Base-by-base conservation (phyloP, 1,284 basidiomycete genomes). In the Cutaneotrichosporon dermatis region DNA sequence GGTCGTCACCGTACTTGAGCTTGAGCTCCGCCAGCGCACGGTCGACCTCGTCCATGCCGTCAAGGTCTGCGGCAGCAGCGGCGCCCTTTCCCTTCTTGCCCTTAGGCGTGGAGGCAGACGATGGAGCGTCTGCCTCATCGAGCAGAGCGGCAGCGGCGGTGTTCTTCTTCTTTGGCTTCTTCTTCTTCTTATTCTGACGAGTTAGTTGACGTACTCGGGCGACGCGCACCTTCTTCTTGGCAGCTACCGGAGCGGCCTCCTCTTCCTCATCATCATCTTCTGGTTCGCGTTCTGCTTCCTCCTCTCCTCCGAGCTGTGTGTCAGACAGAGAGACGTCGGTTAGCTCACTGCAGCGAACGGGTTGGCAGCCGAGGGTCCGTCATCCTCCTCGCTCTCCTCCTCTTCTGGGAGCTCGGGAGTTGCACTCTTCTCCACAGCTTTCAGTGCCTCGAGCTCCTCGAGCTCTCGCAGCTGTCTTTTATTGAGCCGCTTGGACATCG, bases 381-480 rank as follows among this genome's bases (percentile, higher is more conserved):
- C 66, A 8, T 57, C 59, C 12, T 67, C 62, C 6, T 58, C 51
- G 35, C 66, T 60, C 12, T 60, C 61, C 35, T 63, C 66, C 5
- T 63, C 56, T 15, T 63, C 56, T 15, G 52, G 48, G 1, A 62
- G 59, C 6, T 35, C 46, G 6, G 49, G 43, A 51, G 70, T 67
- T 40, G 69, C 68, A 39, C 79, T 55, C 54, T 66, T 66, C 61
- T 74, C 61, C 25, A 62, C 60, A 3, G 68, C 66, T 55, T 74
- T 68, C 1, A 76, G 69, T 40, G 69, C 65, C 55, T 74, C 69
- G 13, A 79, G 83, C 70, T 93, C 90, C 62, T 92, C 89, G 25
- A 85, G 81, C 70, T 92, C 90, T 48, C 91, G 80, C 68, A 91
- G 86, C 72, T 93, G 90, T 51, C 92, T 82, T 76, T 91, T 94